A percentile compares a stretch with the other conserved stretches of the same genome.
Evolutionary conservation across 306 rosid genomes (phyloP).

Genomic region (Begonia masoniana): DNA sequence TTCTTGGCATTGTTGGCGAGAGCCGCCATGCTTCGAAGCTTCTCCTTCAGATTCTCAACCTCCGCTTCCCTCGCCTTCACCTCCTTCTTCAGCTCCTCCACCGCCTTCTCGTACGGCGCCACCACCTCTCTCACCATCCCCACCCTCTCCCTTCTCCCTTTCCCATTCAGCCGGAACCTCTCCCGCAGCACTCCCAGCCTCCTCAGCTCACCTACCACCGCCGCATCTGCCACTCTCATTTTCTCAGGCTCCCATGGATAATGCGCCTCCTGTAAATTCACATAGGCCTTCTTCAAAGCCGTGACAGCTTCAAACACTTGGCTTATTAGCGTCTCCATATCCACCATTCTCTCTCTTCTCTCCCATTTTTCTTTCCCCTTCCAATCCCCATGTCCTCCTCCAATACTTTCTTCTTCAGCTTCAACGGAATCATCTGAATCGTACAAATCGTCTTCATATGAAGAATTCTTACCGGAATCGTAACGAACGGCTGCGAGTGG

Average conservation of each 20-base stretch:
- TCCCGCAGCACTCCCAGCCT: constrained; percentile 61
- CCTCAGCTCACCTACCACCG: constrained; percentile 73
- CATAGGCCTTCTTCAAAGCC: constrained; percentile 72
- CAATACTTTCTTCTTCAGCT: constrained; percentile 5
- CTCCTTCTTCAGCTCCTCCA: constrained; percentile 78
- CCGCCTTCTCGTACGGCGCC: constrained; percentile 93
- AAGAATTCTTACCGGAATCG: constrained; percentile 1
- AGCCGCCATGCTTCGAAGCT: constrained; percentile 45
- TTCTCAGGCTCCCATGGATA: constrained; percentile 85
- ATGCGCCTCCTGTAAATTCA: constrained; percentile 68
- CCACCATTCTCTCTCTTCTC: constrained; percentile 26
- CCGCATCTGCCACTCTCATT: constrained; percentile 70
- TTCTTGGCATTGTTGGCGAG: constrained; percentile 39
- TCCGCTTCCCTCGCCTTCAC: constrained; percentile 67
- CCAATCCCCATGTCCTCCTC: constrained; percentile 15
- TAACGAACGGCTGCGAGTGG: constrained; percentile 47
- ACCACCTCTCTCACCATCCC: constrained; percentile 64
- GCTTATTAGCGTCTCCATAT: constrained; percentile 57
- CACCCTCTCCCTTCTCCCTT: constrained; percentile 11
- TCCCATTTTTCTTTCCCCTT: constrained; percentile 19
- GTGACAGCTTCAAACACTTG: constrained; percentile 74
- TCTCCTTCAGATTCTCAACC: constrained; percentile 69
- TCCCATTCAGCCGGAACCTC: constrained; percentile 34
- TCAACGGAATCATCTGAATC: constrained; percentile 16
- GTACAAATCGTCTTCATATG: constrained; percentile 14